Conservation (phyloP, 768 basidiomycete species). For the Termitomyces sp. region DNA sequence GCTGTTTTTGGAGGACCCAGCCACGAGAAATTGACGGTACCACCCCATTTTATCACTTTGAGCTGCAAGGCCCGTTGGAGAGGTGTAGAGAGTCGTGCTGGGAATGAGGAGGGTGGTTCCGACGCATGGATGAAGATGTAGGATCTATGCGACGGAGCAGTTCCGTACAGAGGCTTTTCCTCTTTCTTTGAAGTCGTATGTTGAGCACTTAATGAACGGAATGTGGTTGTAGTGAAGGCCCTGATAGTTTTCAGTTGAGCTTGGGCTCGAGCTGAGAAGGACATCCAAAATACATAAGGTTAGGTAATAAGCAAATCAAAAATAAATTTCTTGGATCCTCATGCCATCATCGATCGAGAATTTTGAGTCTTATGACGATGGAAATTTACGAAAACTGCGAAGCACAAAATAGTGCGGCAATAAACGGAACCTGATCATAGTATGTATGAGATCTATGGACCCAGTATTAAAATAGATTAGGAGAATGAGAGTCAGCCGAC, state of each 20-base stretch:
- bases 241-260: not conserved
- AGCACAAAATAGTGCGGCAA: no score
- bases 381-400: not conserved
- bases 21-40: constrained; percentile 60
- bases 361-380: not conserved
- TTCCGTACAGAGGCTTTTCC: constrained; percentile 33
- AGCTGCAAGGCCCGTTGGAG: constrained; percentile 47
- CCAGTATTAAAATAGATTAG: no score
- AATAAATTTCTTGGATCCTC: not conserved
- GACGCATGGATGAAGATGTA: constrained; percentile 53
- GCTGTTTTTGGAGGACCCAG: constrained; percentile 15
- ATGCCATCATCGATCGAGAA: not conserved
- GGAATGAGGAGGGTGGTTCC: constrained; percentile 43
- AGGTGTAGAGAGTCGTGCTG: constrained; percentile 39
- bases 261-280: not conserved
- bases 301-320: not conserved
- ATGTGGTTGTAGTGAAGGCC: not conserved
- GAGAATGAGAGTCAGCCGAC: not conserved
- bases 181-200: not conserved
- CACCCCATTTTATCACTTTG: constrained; percentile 41
- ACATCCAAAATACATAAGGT: not conserved
- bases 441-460: no score
- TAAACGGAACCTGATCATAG: no score
- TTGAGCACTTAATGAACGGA: not conserved
- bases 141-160: constrained; percentile 43